Percentiles rank a stretch among this genome's conserved stretches.
These are phyloP conservation scores for Boletus subparvulus DNA, from an alignment of 768 basidiomycete species.

Conservation along the genomic window DNA sequence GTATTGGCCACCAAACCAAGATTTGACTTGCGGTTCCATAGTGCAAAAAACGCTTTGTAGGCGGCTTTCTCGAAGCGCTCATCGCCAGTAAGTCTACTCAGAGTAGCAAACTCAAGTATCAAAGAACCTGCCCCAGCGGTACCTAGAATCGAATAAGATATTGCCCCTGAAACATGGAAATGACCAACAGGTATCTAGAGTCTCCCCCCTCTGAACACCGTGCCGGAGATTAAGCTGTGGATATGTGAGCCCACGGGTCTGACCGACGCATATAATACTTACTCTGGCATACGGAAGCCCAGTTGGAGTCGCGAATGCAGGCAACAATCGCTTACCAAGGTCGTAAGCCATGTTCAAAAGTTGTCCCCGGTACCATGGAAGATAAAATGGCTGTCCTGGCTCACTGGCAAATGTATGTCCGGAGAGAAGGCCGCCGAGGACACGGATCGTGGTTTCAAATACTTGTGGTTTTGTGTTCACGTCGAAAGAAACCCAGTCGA, in stretches of 20 bases:
- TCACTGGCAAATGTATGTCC: constrained; percentile 81
- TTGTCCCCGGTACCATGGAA: constrained; percentile 85
- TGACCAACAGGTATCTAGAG: constrained; percentile 77
- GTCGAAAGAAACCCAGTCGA: constrained; percentile 85
- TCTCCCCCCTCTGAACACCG: constrained; percentile 76
- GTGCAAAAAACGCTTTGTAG: constrained; percentile 83
- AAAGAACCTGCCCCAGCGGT: constrained; percentile 92
- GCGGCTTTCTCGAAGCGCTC: constrained; percentile 88
- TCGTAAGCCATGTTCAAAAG: constrained; percentile 81
- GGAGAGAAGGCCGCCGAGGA: constrained; percentile 85
- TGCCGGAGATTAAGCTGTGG: constrained; percentile 77
- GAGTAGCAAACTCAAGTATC: constrained; percentile 90
- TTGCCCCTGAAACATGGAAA: background rate
- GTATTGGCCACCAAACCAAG: constrained; percentile 88
- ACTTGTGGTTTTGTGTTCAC: constrained; percentile 97
- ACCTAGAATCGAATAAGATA: constrained; percentile 45
- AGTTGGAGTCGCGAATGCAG: constrained; percentile 89
- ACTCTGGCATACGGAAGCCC: constrained; percentile 92
- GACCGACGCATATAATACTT: constrained; percentile 5
- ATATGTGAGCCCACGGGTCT: constrained; percentile 1
- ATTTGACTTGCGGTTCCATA: constrained; percentile 89
- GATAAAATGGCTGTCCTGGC: constrained; percentile 61
- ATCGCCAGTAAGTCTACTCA: constrained; percentile 89
- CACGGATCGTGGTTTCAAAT: constrained; percentile 95
- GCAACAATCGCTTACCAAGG: constrained; percentile 80